Conservation (phyloP, 2,329 filamentous ascomycete species). For the Ceratocystis smalleyi region DNA sequence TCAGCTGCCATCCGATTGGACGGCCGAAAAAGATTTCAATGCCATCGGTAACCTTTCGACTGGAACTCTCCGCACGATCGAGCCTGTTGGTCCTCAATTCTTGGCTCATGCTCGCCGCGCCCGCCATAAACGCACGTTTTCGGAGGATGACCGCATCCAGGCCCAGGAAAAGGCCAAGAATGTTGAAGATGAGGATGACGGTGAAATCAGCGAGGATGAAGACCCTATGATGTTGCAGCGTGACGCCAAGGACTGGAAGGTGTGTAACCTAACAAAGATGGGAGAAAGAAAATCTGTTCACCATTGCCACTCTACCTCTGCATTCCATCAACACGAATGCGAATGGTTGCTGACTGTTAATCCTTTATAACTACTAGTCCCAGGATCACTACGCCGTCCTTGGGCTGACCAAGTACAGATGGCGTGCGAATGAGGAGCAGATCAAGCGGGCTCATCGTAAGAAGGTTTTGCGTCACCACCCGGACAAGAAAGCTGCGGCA, state of each 20-base stretch:
- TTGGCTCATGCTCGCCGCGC: slow-evolving; percentile 90
- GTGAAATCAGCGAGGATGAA: slow-evolving; percentile 85
- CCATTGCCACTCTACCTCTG: not conserved
- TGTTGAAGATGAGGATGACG: slow-evolving; percentile 76
- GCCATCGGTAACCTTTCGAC: slow-evolving; percentile 58
- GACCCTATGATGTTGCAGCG: slow-evolving; percentile 81
- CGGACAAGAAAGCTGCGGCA: slow-evolving; percentile 92
- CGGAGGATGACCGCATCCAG: slow-evolving; percentile 94
- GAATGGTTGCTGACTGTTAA: not conserved
- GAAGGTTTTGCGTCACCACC: slow-evolving; percentile 98
- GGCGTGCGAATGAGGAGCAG: slow-evolving; percentile 86
- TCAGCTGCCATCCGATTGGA: slow-evolving; percentile 64
- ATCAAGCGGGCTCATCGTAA: slow-evolving; percentile 98
- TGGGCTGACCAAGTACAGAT: slow-evolving; percentile 82
- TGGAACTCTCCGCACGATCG: slow-evolving; percentile 72
- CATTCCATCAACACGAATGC: not conserved
- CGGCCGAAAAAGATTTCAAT: slow-evolving; percentile 84
- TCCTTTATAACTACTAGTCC: slow-evolving; percentile 32
- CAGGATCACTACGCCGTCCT: slow-evolving; percentile 98
- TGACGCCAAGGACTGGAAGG: slow-evolving; percentile 99
- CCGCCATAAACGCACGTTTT: slow-evolving; percentile 94
- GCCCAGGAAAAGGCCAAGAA: slow-evolving; percentile 91
- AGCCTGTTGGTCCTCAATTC: slow-evolving; percentile 95
- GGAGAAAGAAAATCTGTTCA: not conserved
- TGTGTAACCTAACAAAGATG: slow-evolving; percentile 27